Base-by-base conservation (phyloP, 306 rosid species). In the Dalbergia oliveri region DNA sequence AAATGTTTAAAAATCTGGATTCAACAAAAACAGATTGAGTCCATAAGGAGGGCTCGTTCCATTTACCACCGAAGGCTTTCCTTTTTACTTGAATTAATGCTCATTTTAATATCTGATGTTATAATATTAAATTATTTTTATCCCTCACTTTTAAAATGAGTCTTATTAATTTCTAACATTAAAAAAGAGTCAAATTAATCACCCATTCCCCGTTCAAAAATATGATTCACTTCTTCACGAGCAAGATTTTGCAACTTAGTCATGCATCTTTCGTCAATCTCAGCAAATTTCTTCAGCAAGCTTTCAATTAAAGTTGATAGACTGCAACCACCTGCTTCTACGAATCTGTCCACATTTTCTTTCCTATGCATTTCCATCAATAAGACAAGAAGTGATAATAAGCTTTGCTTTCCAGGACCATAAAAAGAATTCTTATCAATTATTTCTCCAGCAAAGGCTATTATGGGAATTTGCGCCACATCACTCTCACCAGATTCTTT, bases 281-380 rank as follows among this genome's bases (percentile, higher is more conserved):
- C 97, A 16, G 91, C 95, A 88, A 93, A 87, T 83, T 90, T 93
- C 93, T 89, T 96, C 89, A 96, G 76, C 85, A 96, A 86, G 66
- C 82, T 87, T 87, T 82, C 89, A 78, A 90, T 85, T 78, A 93
- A 78, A 61, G 94, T 81, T 79, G 87, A 89, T 47, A 96, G 79
- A 80, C 88, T 89, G 81, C 85, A 91, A 84, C 88, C 84, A 65
- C 94, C 97, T 54, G 88, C 84, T 79, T 93, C 97, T 72, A 79
- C 76, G 61, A 78, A 77, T 78, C 67, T 90, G 49, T 88, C 91
- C 45, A 53, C 59, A 56, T 80, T 83, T 81, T 88, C 92, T 60
- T 78, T 87, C 81, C 69, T 82, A 84, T 90, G 83, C 94, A 89
- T 83, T 84, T 87, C 83, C 98, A 90, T 93, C 84, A 91, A 84